These are phyloP conservation scores for Pseudogymnoascus sp. DNA, from an alignment of 2,329 filamentous ascomycete species.

Conservation along the genomic window DNA sequence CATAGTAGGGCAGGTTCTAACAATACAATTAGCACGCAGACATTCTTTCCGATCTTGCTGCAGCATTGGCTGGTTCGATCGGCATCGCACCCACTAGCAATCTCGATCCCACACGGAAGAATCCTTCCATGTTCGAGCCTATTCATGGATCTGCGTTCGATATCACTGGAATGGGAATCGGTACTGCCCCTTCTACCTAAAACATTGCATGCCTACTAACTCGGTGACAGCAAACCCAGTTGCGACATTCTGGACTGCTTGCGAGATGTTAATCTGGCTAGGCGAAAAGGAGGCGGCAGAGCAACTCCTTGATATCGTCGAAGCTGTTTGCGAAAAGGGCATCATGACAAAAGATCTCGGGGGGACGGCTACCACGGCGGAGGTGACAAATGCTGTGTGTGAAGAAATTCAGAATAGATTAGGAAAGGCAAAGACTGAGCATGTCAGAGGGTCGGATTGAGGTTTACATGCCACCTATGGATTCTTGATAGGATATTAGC, in stretches of 20 bases:
- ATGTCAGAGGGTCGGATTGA: neutral
- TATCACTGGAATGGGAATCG: conserved; percentile 10
- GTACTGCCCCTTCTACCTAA: neutral
- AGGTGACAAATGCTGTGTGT: conserved; percentile 22
- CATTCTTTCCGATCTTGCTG: conserved; percentile 62
- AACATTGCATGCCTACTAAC: conserved; percentile 26
- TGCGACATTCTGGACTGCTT: conserved; percentile 48
- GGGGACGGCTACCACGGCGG: conserved; percentile 12
- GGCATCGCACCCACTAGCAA: conserved; percentile 65
- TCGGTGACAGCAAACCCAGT: conserved; percentile 49
- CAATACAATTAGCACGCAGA: conserved; percentile 42
- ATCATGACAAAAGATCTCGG: conserved; percentile 17
- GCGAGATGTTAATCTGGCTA: conserved; percentile 50
- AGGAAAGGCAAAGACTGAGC: neutral
- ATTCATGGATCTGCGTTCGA: conserved; percentile 45
- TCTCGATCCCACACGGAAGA: conserved; percentile 49
- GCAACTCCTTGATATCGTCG: conserved; percentile 42
- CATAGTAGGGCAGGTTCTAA: neutral
- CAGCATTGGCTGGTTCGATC: conserved; percentile 60
- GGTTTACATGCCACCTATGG: neutral
- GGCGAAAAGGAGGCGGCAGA: conserved; percentile 43
- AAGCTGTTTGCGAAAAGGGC: conserved; percentile 40
- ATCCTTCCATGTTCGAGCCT: conserved; percentile 53
- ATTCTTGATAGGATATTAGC: too few species aligned
- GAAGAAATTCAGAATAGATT: conserved; percentile 17